These are phyloP conservation scores for Coemansia sp. DNA, from an alignment of 192 early-diverging fungal species.

Conservation along the genomic window DNA sequence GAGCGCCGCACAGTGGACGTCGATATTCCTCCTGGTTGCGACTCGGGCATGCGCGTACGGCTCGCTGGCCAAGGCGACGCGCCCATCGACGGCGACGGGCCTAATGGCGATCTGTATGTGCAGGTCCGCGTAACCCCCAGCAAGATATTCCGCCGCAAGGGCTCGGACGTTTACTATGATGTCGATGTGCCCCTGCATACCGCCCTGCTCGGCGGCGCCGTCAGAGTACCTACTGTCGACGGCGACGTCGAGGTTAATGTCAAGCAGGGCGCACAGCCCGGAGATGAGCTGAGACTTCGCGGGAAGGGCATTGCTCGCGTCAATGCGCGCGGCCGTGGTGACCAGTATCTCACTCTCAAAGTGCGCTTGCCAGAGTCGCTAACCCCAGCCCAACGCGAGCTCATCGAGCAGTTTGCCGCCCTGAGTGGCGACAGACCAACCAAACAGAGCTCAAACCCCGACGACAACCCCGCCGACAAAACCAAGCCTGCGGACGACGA, in stretches of 20 bases:
- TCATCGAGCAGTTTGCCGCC: slow-evolving; percentile 63
- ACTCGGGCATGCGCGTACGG: slow-evolving; percentile 77
- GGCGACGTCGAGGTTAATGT: slow-evolving; percentile 93
- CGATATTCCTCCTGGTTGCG: slow-evolving; percentile 82
- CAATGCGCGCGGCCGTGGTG: slow-evolving; percentile 65
- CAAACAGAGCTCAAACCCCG: not conserved
- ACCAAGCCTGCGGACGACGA: not conserved
- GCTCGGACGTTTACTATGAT: slow-evolving; percentile 73
- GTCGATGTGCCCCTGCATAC: slow-evolving; percentile 78
- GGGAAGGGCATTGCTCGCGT: slow-evolving; percentile 72
- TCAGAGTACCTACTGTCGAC: slow-evolving; percentile 90
- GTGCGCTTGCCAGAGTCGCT: slow-evolving; percentile 72
- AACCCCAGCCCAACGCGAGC: slow-evolving; percentile 53
- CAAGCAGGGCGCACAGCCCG: slow-evolving; percentile 83
- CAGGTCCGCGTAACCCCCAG: slow-evolving; percentile 69
- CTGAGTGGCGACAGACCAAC: not conserved
- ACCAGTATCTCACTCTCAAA: slow-evolving; percentile 88
- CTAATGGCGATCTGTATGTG: slow-evolving; percentile 84
- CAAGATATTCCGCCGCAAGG: slow-evolving; percentile 81
- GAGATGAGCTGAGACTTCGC: slow-evolving; percentile 77
- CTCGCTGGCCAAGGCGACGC: slow-evolving; percentile 80
- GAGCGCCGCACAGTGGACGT: slow-evolving; percentile 71
- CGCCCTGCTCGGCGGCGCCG: slow-evolving; percentile 84
- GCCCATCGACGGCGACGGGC: slow-evolving; percentile 69
- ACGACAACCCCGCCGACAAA: not conserved